Evolutionary conservation across 805 yeast species (phyloP).

Genomic region (Suhomyces pyralidae): DNA sequence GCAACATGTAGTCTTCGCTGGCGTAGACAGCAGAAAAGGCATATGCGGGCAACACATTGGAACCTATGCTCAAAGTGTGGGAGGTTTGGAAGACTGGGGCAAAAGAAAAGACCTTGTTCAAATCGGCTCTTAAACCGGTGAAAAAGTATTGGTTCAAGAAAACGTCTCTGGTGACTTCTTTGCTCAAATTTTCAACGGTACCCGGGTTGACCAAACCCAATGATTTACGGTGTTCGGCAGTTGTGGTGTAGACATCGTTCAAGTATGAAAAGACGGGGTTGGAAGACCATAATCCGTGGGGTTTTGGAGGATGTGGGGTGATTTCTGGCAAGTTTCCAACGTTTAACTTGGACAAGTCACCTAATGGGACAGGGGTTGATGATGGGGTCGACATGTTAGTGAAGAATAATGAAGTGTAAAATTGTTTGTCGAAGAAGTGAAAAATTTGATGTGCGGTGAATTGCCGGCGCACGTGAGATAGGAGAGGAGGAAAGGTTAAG

Average conservation of each 20-base stretch:
- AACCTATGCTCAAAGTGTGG: constrained; percentile 88
- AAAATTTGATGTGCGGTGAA: background rate
- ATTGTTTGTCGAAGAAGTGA: background rate
- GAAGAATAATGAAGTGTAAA: background rate
- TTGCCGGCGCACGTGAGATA: constrained; percentile 3
- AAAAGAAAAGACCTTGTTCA: constrained; percentile 85
- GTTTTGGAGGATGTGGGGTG: constrained; percentile 51
- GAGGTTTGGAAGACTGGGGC: constrained; percentile 96
- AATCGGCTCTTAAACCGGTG: constrained; percentile 94
- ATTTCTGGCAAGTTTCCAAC: constrained; percentile 59
- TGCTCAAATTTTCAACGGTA: constrained; percentile 49
- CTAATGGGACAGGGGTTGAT: constrained; percentile 51
- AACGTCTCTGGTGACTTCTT: constrained; percentile 89
- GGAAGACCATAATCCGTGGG: constrained; percentile 67
- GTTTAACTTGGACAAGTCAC: constrained; percentile 57
- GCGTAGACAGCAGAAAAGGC: constrained; percentile 89
- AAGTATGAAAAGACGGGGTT: constrained; percentile 80
- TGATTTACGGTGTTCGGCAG: constrained; percentile 75
- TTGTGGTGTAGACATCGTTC: constrained; percentile 68
- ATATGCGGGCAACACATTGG: constrained; percentile 81
- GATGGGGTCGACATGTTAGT: constrained; percentile 16
- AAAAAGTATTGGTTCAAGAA: constrained; percentile 85
- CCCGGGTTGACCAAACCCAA: constrained; percentile 90
- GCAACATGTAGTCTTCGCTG: constrained; percentile 77
- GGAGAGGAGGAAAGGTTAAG: background rate